These are phyloP conservation scores for Neurospora sp. DNA, from an alignment of 495 filamentous ascomycete genomes.

Conservation along the genomic window DNA sequence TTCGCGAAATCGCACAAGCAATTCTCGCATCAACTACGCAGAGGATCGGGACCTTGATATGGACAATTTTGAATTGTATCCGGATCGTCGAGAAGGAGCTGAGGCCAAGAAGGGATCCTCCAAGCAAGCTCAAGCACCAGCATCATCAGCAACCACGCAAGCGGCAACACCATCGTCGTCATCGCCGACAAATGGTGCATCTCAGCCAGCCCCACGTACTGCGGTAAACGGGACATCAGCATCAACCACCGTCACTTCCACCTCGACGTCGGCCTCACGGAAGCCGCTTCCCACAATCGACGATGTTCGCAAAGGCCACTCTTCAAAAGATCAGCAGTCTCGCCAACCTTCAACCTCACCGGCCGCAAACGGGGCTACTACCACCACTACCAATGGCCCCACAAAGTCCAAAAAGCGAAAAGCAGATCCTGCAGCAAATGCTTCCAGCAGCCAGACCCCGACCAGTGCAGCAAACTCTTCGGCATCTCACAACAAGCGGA, in stretches of 20 bases:
- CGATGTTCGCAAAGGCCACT: conserved; percentile 16
- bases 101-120: conserved; percentile 39
- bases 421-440: conserved; percentile 35
- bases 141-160: conserved; percentile 16
- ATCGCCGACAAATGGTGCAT: background rate
- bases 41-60: conserved; percentile 90
- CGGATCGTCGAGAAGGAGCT: conserved; percentile 32
- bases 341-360: conserved; percentile 10
- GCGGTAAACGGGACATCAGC: background rate
- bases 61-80: conserved; percentile 53
- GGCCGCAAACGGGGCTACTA: conserved; percentile 30
- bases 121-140: conserved; percentile 16
- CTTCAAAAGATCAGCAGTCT: conserved; percentile 16
- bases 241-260: background rate
- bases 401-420: conserved; percentile 66
- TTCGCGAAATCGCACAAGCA: conserved; percentile 78
- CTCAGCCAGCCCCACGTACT: background rate
- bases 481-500: conserved; percentile 24
- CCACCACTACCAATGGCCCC: conserved; percentile 33
- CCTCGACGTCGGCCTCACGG: conserved; percentile 2
- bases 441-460: conserved; percentile 40
- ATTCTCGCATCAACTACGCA: conserved; percentile 83
- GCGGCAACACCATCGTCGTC: background rate
- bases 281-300: conserved; percentile 24
- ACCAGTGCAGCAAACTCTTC: conserved; percentile 17